These are phyloP conservation scores for Phytophthora brassicae DNA, from an alignment of 352 stramenopile species.

Conservation along the genomic window DNA sequence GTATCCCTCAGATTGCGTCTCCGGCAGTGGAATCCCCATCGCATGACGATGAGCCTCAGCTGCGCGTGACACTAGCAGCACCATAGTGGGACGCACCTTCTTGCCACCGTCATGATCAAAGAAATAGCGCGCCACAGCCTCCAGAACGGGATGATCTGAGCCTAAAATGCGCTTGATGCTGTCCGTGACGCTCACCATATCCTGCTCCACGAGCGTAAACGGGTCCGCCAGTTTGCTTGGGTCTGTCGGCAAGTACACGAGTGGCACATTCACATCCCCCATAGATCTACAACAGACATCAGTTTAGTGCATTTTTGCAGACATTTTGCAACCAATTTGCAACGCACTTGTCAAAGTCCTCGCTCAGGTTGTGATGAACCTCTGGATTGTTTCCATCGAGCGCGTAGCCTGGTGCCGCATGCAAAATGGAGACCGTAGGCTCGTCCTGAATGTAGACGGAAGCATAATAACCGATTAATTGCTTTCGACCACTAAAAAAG, in stretches of 20 bases:
- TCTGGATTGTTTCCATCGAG: constrained; percentile 29
- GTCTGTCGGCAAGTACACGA: constrained; percentile 60
- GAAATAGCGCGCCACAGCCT: constrained; percentile 96
- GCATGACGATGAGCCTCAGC: constrained; percentile 80
- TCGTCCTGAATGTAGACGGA: constrained; percentile 53
- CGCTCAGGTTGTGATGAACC: constrained; percentile 37
- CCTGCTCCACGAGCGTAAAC: constrained; percentile 90
- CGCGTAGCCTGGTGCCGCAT: constrained; percentile 68
- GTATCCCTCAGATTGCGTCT: constrained; percentile 73
- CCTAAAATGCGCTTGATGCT: constrained; percentile 96
- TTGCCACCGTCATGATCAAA: constrained; percentile 96
- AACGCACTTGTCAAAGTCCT: constrained; percentile 40
- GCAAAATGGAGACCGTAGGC: constrained; percentile 81
- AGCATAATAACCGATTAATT: not conserved
- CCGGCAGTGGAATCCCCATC: constrained; percentile 39
- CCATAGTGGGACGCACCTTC: constrained; percentile 98
- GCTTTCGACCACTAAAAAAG: not conserved
- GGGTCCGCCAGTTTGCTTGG: constrained; percentile 79
- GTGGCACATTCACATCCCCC: constrained; percentile 28
- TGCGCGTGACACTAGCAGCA: constrained; percentile 93
- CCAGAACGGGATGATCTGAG: constrained; percentile 96
- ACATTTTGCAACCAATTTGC: no score
- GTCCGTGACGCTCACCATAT: constrained; percentile 91
- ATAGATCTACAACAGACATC: constrained; percentile 20
- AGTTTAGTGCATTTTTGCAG: not conserved